These are phyloP conservation scores for Avena atlantica DNA, from an alignment of 176 grass and related monocot genomes.

Conservation along the genomic window DNA sequence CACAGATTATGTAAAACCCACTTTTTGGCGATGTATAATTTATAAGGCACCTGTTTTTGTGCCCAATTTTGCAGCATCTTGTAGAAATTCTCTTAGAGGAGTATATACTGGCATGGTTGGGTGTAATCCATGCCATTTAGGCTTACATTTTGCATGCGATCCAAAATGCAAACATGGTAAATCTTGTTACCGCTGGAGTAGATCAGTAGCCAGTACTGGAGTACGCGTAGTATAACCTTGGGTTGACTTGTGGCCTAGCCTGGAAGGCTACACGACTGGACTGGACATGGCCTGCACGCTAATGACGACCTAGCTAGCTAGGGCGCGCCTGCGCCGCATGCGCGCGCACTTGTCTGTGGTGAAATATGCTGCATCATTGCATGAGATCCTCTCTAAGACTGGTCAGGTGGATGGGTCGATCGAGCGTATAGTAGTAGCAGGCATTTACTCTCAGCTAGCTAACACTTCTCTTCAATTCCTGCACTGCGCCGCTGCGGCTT, in stretches of 20 bases:
- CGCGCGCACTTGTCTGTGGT: slow-evolving; percentile 41
- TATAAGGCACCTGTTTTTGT: no score
- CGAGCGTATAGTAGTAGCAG: neutral
- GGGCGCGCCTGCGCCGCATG: neutral
- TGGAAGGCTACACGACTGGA: neutral
- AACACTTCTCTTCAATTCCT: neutral
- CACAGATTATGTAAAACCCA: no score
- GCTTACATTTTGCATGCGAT: neutral
- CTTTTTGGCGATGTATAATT: no score
- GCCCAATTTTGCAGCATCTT: no score
- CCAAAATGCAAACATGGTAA: neutral
- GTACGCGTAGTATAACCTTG: neutral
- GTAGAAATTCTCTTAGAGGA: no score
- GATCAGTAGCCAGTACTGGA: neutral
- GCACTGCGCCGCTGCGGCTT: neutral
- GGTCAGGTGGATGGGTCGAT: slow-evolving; percentile 23
- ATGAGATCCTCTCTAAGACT: slow-evolving; percentile 44
- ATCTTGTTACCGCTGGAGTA: neutral
- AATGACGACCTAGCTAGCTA: neutral
- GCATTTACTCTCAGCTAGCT: neutral
- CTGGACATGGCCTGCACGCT: slow-evolving; percentile 34
- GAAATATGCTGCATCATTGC: slow-evolving; percentile 47
- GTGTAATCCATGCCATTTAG: no score
- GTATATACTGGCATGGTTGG: no score
- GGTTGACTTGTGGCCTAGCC: slow-evolving; percentile 40